phyloP scores from a whole-genome alignment of 176 grass and related monocot genomes.

The Oryza coarctata region DNA sequence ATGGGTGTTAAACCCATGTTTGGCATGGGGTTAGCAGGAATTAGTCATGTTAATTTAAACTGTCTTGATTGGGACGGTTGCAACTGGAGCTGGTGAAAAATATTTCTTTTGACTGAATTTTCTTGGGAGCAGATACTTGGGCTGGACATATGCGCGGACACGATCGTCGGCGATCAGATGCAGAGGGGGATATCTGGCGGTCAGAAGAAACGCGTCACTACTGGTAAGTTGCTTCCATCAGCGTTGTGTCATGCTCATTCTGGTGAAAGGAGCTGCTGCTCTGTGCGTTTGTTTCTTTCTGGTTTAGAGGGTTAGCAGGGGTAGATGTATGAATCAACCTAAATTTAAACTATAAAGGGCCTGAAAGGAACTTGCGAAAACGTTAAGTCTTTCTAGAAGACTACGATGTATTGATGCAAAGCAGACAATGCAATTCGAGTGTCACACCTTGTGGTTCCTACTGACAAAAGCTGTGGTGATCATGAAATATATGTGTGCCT shows the following conservation, averaged over 20 bases:
- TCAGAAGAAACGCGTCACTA: slow-evolving; percentile 98
- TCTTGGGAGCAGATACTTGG: slow-evolving; percentile 75
- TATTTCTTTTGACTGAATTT: slow-evolving; percentile 5
- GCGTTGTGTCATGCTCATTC: slow-evolving; percentile 23
- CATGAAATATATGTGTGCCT: background rate
- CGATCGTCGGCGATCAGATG: slow-evolving; percentile 96
- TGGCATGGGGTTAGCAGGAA: background rate
- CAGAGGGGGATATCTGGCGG: slow-evolving; percentile 91
- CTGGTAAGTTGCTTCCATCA: slow-evolving; percentile 50
- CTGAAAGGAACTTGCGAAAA: background rate
- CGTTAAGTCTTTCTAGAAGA: slow-evolving; percentile 30
- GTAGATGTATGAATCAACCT: background rate
- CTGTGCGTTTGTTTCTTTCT: background rate
- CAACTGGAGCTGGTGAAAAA: background rate
- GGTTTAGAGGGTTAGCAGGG: slow-evolving; percentile 1
- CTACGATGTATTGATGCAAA: background rate
- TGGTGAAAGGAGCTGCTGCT: background rate
- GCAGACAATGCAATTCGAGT: background rate
- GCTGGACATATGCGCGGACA: slow-evolving; percentile 93
- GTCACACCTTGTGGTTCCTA: slow-evolving; percentile 14
- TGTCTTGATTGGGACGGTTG: background rate
- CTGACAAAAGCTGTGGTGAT: background rate
- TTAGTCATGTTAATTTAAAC: background rate
- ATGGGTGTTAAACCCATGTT: background rate
- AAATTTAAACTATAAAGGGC: background rate